Conservation (phyloP, 2,329 filamentous ascomycete species). For the Claviceps maximensis region DNA sequence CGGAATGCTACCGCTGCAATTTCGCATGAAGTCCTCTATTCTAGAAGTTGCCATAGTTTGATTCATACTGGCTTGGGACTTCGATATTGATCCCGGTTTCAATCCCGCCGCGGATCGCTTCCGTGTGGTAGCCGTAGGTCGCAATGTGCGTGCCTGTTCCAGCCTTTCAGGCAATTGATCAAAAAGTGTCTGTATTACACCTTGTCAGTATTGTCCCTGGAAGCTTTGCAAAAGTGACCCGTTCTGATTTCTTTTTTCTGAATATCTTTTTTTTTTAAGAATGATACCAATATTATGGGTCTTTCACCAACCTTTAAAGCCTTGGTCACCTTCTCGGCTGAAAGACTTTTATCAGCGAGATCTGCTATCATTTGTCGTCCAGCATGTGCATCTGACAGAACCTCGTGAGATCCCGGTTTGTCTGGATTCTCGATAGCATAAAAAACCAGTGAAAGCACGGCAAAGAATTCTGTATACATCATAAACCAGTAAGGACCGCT, state of each 20-base stretch:
- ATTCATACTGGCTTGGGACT: constrained; percentile 17
- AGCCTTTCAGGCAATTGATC: constrained; percentile 67
- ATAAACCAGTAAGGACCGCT: constrained; percentile 80
- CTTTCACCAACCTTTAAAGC: constrained; percentile 54
- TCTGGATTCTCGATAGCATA: constrained; percentile 71
- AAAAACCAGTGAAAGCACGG: constrained; percentile 65
- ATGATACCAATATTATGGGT: not conserved
- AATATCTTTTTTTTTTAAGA: not conserved
- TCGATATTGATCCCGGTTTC: constrained; percentile 22
- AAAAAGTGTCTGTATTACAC: constrained; percentile 52
- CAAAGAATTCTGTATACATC: constrained; percentile 73
- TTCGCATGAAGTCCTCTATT: constrained; percentile 21
- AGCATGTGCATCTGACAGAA: constrained; percentile 72
- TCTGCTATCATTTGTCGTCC: constrained; percentile 72
- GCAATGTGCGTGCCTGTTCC: constrained; percentile 33
- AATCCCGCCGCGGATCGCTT: constrained; percentile 40
- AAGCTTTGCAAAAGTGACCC: not conserved
- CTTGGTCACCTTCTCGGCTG: constrained; percentile 72
- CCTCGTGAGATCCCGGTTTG: constrained; percentile 60
- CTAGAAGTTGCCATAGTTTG: constrained; percentile 20
- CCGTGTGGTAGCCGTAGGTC: constrained; percentile 27
- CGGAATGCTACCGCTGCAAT: constrained; percentile 13
- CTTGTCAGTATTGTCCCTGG: constrained; percentile 3
- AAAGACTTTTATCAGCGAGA: constrained; percentile 72
- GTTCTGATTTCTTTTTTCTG: too few relatives aligned